Evolutionary conservation across 164 flowering plant species (phyloP).

Genomic region (Sedum album): DNA sequence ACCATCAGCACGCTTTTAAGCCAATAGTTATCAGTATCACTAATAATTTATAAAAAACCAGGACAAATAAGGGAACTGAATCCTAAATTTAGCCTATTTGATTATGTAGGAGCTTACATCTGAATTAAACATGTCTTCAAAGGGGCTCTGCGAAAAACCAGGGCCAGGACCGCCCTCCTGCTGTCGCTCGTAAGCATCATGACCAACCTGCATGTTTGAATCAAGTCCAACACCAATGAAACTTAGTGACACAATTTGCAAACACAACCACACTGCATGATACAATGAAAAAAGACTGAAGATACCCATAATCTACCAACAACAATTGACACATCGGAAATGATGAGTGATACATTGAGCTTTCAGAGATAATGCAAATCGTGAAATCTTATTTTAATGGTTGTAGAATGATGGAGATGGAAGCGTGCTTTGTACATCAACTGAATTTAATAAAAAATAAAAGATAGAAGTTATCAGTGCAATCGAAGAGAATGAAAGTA

Average conservation of each 20-base stretch:
- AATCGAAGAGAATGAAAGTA: not conserved
- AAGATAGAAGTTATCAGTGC: not conserved
- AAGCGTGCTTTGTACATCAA: not conserved
- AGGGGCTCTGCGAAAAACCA: conserved; percentile 13
- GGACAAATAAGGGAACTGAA: not conserved
- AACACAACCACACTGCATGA: not conserved
- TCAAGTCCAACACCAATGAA: not conserved
- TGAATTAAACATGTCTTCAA: conserved; percentile 7
- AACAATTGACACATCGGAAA: not conserved
- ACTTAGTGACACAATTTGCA: not conserved
- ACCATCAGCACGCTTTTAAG: too few species aligned
- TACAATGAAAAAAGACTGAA: not conserved
- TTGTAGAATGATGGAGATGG: not conserved
- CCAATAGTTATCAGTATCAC: conserved; percentile 32
- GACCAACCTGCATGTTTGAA: conserved; percentile 52
- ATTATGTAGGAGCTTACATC: not conserved
- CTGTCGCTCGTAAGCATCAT: conserved; percentile 56
- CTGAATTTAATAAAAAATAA: not conserved
- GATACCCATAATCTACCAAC: not conserved
- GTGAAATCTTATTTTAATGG: not conserved
- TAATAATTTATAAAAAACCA: conserved; percentile 12
- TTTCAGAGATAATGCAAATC: not conserved
- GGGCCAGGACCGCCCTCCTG: conserved; percentile 27
- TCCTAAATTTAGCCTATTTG: conserved; percentile 1
- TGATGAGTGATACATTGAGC: not conserved